phyloP scores from a whole-genome alignment of 441 rosid species.

The Corymbia citriodora region DNA sequence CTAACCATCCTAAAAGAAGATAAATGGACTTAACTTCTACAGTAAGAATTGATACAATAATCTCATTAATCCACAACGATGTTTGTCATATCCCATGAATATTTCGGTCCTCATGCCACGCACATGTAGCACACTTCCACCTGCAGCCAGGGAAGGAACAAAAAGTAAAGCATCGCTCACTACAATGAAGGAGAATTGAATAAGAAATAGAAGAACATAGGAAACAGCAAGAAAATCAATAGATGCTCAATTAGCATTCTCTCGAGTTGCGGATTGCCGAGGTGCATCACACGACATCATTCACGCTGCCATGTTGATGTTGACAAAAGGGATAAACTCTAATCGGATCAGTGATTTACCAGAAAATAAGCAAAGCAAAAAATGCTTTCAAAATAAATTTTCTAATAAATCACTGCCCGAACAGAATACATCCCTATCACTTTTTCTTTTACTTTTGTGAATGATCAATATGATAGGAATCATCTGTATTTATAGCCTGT shows the following conservation, averaged over 20 bases:
- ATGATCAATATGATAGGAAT: background rate
- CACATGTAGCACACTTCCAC: background rate
- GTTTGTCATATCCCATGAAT: background rate
- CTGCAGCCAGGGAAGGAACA: background rate
- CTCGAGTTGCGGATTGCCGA: background rate
- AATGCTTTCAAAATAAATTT: background rate
- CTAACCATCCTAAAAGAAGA: background rate
- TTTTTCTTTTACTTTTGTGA: background rate
- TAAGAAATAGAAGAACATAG: background rate
- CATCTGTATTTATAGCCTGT: background rate
- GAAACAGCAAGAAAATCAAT: background rate
- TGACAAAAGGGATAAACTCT: background rate
- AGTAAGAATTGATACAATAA: background rate
- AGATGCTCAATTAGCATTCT: background rate
- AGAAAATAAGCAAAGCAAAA: background rate
- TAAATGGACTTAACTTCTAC: background rate
- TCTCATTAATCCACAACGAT: background rate
- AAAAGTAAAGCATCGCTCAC: accelerated
- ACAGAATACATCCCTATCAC: background rate
- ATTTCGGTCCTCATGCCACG: accelerated
- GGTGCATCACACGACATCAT: background rate
- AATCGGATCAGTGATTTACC: background rate
- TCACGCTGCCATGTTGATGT: background rate
- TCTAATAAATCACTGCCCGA: background rate
- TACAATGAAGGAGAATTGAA: background rate